Conservation (phyloP, 2,329 filamentous ascomycete genomes). For the Talaromyces islandicus region DNA sequence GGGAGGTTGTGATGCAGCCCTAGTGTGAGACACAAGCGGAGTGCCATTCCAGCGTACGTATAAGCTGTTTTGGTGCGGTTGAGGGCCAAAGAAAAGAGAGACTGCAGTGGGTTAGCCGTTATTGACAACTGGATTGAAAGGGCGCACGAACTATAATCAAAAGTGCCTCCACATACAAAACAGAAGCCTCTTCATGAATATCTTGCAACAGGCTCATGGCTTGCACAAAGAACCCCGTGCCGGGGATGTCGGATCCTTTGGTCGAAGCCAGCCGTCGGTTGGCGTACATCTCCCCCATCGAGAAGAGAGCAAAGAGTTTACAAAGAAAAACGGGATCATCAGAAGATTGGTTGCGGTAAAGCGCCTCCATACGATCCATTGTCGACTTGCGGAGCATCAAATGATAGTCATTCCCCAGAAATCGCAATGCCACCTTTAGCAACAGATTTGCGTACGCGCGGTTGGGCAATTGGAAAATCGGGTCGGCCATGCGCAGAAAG, state of each 20-base stretch:
- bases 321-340: constrained; percentile 13
- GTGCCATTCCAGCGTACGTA: constrained; percentile 13
- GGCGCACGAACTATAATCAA: constrained; percentile 6
- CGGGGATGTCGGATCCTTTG: constrained; percentile 9
- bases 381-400: constrained; percentile 14
- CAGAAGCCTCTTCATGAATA: constrained; percentile 12
- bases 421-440: constrained; percentile 15
- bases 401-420: constrained; percentile 15
- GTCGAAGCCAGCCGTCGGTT: constrained; percentile 10
- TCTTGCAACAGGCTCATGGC: constrained; percentile 12
- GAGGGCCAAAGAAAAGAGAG: constrained; percentile 10
- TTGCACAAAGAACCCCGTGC: constrained; percentile 12
- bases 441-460: constrained; percentile 14
- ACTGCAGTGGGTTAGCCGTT: constrained; percentile 2
- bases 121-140: not conserved
- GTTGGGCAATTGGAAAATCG: constrained; percentile 12
- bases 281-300: constrained; percentile 15
- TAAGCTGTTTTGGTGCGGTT: constrained; percentile 13
- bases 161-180: constrained; percentile 12
- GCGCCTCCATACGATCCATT: constrained; percentile 11
- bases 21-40: constrained; percentile 11
- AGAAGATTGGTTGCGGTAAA: constrained; percentile 9
- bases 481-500: constrained; percentile 9
- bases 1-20: constrained; percentile 13
- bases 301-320: constrained; percentile 14